A percentile compares a stretch with the other conserved stretches of the same genome.
Conservation (phyloP, 2,329 filamentous ascomycete species). For the Penicillium frequentans region DNA sequence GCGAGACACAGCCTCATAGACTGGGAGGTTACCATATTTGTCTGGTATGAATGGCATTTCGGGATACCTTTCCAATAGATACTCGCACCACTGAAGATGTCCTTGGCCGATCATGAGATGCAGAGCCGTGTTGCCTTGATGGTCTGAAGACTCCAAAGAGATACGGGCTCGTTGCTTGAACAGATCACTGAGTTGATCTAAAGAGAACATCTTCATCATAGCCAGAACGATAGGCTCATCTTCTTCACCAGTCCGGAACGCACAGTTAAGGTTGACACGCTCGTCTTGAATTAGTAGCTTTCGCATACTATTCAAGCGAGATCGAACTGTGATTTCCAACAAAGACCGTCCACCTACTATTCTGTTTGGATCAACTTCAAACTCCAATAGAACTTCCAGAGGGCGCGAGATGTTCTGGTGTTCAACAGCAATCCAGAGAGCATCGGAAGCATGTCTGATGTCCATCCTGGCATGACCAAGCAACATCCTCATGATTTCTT, state of each 20-base stretch:
- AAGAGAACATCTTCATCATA: background rate
- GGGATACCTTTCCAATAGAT: background rate
- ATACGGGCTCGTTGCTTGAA: background rate
- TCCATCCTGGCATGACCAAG: background rate
- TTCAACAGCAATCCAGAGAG: background rate
- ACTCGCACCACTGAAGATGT: background rate
- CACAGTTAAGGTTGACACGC: background rate
- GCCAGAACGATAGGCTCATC: background rate
- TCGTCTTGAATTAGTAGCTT: background rate
- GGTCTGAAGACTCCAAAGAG: background rate
- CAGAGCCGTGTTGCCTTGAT: background rate
- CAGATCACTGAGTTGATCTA: background rate
- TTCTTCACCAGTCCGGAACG: background rate
- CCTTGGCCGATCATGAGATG: background rate
- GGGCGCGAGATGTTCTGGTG: background rate
- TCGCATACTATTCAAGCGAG: background rate
- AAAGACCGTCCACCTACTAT: background rate
- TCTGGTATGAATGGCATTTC: background rate
- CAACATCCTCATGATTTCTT: background rate
- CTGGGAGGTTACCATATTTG: background rate
- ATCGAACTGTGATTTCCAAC: background rate
- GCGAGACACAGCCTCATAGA: background rate
- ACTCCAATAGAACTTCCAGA: background rate
- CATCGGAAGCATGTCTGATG: background rate
- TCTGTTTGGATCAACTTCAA: background rate